These are phyloP conservation scores for Macrophomina pseudophaseolina DNA, from an alignment of 2,329 filamentous ascomycete species.

Conservation along the genomic window DNA sequence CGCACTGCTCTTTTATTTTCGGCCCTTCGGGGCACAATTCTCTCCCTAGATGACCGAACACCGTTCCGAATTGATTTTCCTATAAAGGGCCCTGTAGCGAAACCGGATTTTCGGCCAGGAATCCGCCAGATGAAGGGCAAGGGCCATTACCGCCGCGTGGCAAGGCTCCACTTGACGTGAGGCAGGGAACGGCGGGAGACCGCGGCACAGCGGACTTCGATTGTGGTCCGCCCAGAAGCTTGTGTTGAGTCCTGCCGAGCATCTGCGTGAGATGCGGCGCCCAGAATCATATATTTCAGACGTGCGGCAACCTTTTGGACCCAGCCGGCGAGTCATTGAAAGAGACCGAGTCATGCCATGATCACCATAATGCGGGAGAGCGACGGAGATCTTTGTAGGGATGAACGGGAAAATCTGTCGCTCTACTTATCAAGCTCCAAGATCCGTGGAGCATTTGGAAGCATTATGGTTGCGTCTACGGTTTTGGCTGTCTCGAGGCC, in stretches of 20 bases:
- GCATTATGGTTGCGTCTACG: neutral
- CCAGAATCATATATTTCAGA: neutral
- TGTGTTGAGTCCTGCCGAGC: neutral
- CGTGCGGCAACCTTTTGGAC: neutral
- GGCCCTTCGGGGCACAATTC: too few species aligned
- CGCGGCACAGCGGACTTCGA: neutral
- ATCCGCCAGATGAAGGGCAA: too few species aligned
- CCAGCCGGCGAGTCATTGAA: neutral
- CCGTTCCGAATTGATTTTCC: too few species aligned
- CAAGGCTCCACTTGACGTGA: neutral
- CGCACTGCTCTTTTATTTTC: too few species aligned
- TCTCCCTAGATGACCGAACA: too few species aligned
- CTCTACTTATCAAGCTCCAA: neutral
- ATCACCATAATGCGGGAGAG: conserved; percentile 7
- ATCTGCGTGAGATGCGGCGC: neutral
- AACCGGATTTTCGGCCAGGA: too few species aligned
- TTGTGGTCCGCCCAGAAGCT: neutral
- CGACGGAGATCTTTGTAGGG: neutral
- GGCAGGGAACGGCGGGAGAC: neutral
- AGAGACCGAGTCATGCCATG: neutral
- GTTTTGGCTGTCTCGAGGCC: neutral
- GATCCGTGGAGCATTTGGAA: neutral
- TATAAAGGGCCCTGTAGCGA: too few species aligned
- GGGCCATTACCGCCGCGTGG: too few species aligned
- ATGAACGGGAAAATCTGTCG: too few species aligned